Evolutionary conservation across 208 protist genomes (phyloP).

Genomic region (Leishmania lainsoni): DNA sequence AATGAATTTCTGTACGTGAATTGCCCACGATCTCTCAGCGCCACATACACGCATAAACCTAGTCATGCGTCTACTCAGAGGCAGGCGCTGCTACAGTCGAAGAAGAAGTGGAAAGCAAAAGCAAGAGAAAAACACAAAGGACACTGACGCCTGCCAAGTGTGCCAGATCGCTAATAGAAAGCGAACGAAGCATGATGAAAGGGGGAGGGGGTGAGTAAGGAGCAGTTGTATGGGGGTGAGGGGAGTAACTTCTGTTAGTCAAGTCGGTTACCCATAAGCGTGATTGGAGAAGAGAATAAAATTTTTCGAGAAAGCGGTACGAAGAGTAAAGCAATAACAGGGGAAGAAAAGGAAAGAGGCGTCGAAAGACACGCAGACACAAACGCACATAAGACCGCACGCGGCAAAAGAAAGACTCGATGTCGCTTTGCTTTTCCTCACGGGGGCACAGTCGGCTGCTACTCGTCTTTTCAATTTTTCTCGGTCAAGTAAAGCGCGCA

Average conservation of each 20-base stretch:
- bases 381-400: neutral
- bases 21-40: neutral
- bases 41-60: neutral
- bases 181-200: no score
- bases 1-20: neutral
- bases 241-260: neutral
- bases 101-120: neutral
- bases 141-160: neutral
- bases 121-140: no score
- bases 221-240: neutral
- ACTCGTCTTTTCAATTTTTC: neutral
- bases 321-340: neutral
- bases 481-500: neutral
- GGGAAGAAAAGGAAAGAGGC: conserved; percentile 12
- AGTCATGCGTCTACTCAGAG: no score
- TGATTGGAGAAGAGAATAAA: neutral
- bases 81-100: neutral
- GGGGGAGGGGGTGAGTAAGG: neutral
- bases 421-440: neutral
- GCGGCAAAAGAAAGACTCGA: neutral
- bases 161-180: neutral
- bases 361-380: conserved; percentile 13
- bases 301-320: no score
- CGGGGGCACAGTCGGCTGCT: neutral
- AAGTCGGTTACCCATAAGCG: neutral